Conservation (phyloP, 129 eudicot species). For the Helichrysum umbraculigerum region DNA sequence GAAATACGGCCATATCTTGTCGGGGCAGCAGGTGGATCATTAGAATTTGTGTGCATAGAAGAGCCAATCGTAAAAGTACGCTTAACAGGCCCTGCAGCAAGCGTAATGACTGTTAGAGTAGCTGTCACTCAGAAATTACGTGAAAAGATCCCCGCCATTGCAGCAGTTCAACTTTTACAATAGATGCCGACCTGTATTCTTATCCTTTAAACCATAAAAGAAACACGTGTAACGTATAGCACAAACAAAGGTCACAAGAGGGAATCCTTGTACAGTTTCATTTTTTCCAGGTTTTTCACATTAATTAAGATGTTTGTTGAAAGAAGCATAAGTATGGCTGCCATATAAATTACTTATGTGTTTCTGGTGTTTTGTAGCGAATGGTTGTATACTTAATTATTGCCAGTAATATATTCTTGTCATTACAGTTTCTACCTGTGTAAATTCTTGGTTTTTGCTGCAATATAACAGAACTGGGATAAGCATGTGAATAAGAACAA, state of each 20-base stretch:
- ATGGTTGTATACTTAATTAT: constrained; percentile 3
- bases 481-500: background rate
- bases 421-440: background rate
- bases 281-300: constrained; percentile 19
- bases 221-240: constrained; percentile 23
- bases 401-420: background rate
- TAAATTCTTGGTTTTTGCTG: too few relatives aligned
- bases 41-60: constrained; percentile 82
- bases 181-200: constrained; percentile 25
- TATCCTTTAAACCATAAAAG: constrained; percentile 12
- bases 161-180: constrained; percentile 88
- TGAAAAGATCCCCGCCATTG: constrained; percentile 89
- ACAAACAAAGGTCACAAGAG: constrained; percentile 14
- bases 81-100: constrained; percentile 91
- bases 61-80: constrained; percentile 96
- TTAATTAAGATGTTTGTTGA: constrained; percentile 21
- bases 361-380: background rate
- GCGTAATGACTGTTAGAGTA: constrained; percentile 92
- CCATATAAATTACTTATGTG: constrained; percentile 3
- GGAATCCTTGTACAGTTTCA: constrained; percentile 29
- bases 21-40: constrained; percentile 92
- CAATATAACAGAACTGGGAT: too few relatives aligned
- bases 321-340: constrained; percentile 12
- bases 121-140: constrained; percentile 95
- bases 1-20: constrained; percentile 95